A percentile compares a stretch with the other conserved stretches of the same genome.
These are phyloP conservation scores for Alternaria novae-zelandiae DNA, from an alignment of 2,329 filamentous ascomycete species.

Conservation along the genomic window DNA sequence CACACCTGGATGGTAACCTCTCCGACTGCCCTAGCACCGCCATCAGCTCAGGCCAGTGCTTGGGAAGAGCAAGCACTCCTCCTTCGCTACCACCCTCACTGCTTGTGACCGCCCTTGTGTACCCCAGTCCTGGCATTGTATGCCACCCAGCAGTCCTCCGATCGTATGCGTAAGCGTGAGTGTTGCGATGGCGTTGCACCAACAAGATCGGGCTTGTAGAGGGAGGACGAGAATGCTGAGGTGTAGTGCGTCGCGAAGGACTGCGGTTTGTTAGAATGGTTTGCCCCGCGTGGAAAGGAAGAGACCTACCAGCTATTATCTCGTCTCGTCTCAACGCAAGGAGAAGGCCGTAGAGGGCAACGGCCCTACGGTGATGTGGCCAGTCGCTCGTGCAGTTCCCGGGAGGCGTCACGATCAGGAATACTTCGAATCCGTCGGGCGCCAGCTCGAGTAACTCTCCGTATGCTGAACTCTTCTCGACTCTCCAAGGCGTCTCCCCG, in stretches of 20 bases:
- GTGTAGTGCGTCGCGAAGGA: background rate
- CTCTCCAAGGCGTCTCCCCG: too few relatives aligned
- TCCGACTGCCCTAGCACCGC: background rate
- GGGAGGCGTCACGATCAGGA: too few relatives aligned
- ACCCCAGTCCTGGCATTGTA: background rate
- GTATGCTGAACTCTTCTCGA: too few relatives aligned
- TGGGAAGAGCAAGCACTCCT: background rate
- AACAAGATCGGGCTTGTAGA: background rate
- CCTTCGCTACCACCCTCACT: too few relatives aligned
- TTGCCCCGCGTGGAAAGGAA: background rate
- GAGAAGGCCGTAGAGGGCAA: too few relatives aligned
- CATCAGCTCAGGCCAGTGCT: background rate
- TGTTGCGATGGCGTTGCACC: background rate
- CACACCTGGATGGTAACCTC: background rate
- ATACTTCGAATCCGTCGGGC: too few relatives aligned
- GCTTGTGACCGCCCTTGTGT: background rate
- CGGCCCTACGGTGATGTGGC: too few relatives aligned
- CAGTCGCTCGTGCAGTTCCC: too few relatives aligned
- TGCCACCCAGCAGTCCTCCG: background rate
- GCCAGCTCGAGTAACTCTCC: too few relatives aligned
- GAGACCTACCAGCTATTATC: too few relatives aligned
- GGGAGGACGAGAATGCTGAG: too few relatives aligned
- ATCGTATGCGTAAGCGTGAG: background rate
- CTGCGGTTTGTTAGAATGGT: background rate
- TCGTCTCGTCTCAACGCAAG: too few relatives aligned